These are phyloP conservation scores for Delphinella strobiligena DNA, from an alignment of 2,329 filamentous ascomycete genomes.

Conservation along the genomic window DNA sequence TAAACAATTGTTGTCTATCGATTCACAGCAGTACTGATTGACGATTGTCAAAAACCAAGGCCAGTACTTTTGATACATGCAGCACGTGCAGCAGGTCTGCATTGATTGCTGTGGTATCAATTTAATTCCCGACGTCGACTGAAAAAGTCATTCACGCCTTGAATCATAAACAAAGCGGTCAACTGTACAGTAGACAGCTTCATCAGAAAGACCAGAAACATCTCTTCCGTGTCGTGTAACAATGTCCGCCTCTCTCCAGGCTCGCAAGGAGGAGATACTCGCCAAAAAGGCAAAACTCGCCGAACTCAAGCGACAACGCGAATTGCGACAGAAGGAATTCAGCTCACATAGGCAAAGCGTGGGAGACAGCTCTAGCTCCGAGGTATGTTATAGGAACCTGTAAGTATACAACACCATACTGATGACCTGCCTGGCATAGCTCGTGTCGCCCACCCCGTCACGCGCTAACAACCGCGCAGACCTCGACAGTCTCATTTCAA, in stretches of 20 bases:
- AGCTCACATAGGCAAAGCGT: slow-evolving; percentile 32
- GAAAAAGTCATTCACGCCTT: too few species aligned
- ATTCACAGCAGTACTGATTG: too few species aligned
- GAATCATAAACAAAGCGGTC: neutral
- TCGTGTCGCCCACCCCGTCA: slow-evolving; percentile 58
- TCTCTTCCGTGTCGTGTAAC: too few species aligned
- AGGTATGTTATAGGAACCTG: slow-evolving; percentile 41
- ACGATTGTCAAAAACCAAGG: too few species aligned
- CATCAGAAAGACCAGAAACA: neutral
- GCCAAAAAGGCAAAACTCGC: slow-evolving; percentile 95
- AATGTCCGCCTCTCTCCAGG: slow-evolving; percentile 33
- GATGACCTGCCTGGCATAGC: slow-evolving; percentile 31
- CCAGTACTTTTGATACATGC: too few species aligned
- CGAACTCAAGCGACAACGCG: slow-evolving; percentile 86
- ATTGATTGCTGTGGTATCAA: neutral
- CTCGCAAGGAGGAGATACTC: slow-evolving; percentile 89
- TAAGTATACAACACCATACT: neutral
- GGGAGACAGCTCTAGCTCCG: slow-evolving; percentile 51
- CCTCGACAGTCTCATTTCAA: slow-evolving; percentile 76
- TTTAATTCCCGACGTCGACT: neutral
- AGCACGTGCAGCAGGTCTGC: neutral
- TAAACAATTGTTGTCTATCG: too few species aligned
- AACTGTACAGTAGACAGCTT: neutral
- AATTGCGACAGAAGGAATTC: slow-evolving; percentile 67
- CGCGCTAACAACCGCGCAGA: slow-evolving; percentile 60